phyloP scores from a whole-genome alignment of 108 stramenopile genomes.

The Fistulifera pelliculosa region DNA sequence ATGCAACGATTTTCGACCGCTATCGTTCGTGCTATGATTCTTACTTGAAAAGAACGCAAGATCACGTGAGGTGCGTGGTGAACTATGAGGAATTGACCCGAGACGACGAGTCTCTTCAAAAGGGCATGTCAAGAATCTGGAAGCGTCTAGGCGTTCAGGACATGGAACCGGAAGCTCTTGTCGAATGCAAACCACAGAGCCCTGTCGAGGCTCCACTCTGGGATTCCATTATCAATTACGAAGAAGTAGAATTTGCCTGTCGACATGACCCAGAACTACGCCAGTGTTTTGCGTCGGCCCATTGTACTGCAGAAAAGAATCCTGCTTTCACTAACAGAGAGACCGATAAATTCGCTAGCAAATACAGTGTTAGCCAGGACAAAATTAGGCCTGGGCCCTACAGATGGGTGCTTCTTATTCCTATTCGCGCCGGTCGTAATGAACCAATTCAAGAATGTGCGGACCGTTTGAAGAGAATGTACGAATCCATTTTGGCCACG shows the following conservation, averaged over 20 bases:
- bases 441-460: background rate
- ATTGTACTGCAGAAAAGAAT: no score
- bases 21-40: background rate
- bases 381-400: background rate
- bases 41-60: background rate
- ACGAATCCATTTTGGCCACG: background rate
- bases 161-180: background rate
- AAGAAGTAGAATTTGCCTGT: slow-evolving; percentile 4
- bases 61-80: background rate
- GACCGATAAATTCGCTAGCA: no score
- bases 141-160: background rate
- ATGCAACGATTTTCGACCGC: slow-evolving; percentile 1
- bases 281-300: background rate
- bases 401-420: background rate
- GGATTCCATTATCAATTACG: background rate
- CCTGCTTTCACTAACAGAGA: no score
- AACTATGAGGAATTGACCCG: background rate
- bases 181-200: background rate
- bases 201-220: background rate
- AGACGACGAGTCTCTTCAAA: background rate
- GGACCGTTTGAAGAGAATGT: background rate
- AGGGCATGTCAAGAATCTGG: background rate
- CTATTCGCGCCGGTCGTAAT: background rate
- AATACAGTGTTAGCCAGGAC: background rate
- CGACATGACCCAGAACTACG: background rate